Base-by-base conservation (phyloP, 805 yeast genomes). In the Candida sphagnicola region DNA sequence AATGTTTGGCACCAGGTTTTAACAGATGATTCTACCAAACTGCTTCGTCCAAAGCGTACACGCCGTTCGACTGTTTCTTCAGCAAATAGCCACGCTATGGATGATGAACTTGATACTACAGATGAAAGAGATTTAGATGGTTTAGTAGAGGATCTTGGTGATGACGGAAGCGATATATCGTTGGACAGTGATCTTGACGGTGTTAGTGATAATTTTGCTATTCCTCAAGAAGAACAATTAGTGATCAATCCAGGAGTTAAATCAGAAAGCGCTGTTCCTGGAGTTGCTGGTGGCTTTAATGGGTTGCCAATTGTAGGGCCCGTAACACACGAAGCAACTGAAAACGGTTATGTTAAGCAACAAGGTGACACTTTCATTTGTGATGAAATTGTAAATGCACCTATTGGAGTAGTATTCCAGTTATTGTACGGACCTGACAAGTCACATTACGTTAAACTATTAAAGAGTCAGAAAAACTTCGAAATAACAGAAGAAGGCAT, bases 361-460 rank as follows among this genome's bases (percentile, higher is more conserved):
- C 45, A 70, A 1, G 70, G 67, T 8, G 90, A 83, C 42, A 72
- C 72, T 2, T 70, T 80, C 41, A 69, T 85, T 29, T 57, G 62
- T 10, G 83, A 80, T 35, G 78, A 74, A 6, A 52, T 54, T 0
- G 59, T 83, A 5, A 58, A 67, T 31, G 86, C 85, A 0, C 91
- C 93, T 0, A 41, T 85, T 15, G 88, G 90, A 1, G 72, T 69
- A 11, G 76, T 83, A 0, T 80, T 63, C 44, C 62, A 64, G 18
- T 50, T 81, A n/a, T 40, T 85, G 17, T 84, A 80, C 58, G 91
- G 91, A 6, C 68, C 74, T 29, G 78, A 81, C 49, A 63, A 70
- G 1, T 50, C 70, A 0, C 71, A 71, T 39, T 55, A 70, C 37
- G 65, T 67, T 26, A 53, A 54, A 6, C 58, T 81, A 12, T 51